A percentile compares a stretch with the other conserved stretches of the same genome.
Evolutionary conservation across 164 flowering plant genomes (phyloP).

Genomic region (Stephania cephalantha): DNA sequence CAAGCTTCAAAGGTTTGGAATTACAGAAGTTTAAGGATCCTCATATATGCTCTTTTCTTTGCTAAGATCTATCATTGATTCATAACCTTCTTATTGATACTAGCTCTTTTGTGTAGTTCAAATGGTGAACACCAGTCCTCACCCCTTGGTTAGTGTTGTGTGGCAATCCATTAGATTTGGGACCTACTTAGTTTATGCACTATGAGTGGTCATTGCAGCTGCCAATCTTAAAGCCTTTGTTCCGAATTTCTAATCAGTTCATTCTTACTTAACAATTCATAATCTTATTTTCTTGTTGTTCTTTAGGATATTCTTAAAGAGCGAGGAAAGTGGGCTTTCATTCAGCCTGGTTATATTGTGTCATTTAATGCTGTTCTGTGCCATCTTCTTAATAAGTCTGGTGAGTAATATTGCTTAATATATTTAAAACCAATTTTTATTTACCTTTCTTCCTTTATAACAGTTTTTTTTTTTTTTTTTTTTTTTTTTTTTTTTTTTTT

Average conservation of each 20-base stretch:
- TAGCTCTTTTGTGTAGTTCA: background rate
- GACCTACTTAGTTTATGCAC: background rate
- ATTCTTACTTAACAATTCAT: background rate
- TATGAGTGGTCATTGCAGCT: background rate
- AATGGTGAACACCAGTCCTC: background rate
- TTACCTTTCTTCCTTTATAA: background rate
- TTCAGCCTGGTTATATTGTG: conserved; percentile 22
- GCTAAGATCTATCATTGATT: background rate
- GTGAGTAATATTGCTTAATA: conserved; percentile 32
- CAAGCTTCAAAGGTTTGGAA: background rate
- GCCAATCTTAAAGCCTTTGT: background rate
- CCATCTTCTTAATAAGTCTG: conserved; percentile 22
- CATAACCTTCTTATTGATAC: background rate
- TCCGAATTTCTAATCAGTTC: background rate
- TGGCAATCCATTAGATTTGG: background rate
- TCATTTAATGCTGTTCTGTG: conserved; percentile 52
- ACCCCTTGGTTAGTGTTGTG: background rate
- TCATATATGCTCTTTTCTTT: background rate
- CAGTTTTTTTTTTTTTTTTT: background rate
- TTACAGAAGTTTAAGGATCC: background rate
- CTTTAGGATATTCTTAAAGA: conserved; percentile 32
- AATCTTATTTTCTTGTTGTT: conserved; percentile 3
- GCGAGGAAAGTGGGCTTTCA: conserved; percentile 26
- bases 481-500: background rate
- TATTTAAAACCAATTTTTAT: background rate